These are phyloP conservation scores for Eucalyptus sp. DNA, from an alignment of 345 rosid species.

Conservation along the genomic window DNA sequence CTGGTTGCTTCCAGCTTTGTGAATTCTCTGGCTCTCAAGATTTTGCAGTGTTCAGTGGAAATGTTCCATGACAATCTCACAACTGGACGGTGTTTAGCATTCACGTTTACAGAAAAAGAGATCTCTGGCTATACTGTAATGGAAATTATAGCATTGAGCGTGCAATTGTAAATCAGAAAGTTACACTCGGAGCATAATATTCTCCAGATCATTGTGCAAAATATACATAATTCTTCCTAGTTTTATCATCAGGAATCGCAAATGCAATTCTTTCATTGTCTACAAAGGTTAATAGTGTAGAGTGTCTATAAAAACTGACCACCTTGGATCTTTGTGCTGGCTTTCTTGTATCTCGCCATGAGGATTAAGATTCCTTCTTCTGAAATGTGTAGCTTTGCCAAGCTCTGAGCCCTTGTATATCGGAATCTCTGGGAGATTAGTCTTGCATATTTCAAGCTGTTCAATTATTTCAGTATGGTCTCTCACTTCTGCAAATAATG, in stretches of 20 bases:
- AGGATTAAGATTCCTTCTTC: background rate
- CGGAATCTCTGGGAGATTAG: background rate
- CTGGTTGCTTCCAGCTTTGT: slow-evolving; percentile 73
- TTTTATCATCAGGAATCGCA: background rate
- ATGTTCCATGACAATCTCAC: background rate
- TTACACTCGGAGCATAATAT: background rate
- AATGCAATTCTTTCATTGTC: background rate
- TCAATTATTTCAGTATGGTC: background rate
- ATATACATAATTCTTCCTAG: background rate
- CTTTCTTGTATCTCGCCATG: background rate
- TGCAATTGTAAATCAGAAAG: background rate
- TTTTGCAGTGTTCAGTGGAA: background rate
- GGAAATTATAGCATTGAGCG: background rate
- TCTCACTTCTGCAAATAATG: background rate
- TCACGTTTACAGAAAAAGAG: background rate
- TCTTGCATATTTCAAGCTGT: background rate
- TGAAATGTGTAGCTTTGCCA: background rate
- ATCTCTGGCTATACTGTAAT: background rate
- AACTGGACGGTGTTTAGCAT: background rate
- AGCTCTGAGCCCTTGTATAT: background rate
- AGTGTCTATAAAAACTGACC: background rate
- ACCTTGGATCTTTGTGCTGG: background rate
- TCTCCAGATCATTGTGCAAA: background rate
- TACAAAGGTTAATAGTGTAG: background rate
- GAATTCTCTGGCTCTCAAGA: background rate